Evolutionary conservation across 2,329 filamentous ascomycete genomes (phyloP).

Genomic region (Claviceps arundinis): DNA sequence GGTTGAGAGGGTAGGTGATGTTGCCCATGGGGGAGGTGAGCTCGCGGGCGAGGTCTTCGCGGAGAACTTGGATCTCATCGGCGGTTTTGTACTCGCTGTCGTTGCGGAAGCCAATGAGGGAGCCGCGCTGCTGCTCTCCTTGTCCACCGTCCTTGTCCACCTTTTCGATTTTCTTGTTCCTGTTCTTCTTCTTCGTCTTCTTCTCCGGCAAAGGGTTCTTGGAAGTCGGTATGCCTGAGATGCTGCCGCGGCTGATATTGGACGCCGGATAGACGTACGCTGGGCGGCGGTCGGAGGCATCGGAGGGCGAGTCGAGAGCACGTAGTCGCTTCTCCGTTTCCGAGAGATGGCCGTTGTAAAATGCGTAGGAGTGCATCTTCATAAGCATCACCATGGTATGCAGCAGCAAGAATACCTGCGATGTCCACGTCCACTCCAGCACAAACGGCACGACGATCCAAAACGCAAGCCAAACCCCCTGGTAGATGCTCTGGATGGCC

Average conservation of each 20-base stretch:
- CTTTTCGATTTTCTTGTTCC: no score
- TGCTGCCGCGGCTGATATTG: slow-evolving; percentile 33
- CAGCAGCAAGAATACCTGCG: slow-evolving; percentile 86
- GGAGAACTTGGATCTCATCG: slow-evolving; percentile 52
- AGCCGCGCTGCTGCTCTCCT: neutral
- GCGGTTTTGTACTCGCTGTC: slow-evolving; percentile 11
- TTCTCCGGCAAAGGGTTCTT: slow-evolving; percentile 3
- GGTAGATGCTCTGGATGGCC: slow-evolving; percentile 69
- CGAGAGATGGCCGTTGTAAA: slow-evolving; percentile 92
- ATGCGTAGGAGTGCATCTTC: slow-evolving; percentile 98
- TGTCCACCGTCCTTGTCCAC: no score
- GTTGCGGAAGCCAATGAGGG: neutral
- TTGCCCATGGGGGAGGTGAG: slow-evolving; percentile 82
- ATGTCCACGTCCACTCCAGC: slow-evolving; percentile 89
- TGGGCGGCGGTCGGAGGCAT: slow-evolving; percentile 44
- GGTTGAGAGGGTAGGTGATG: slow-evolving; percentile 79
- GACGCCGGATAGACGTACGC: slow-evolving; percentile 64
- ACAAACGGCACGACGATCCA: slow-evolving; percentile 81
- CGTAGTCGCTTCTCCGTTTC: slow-evolving; percentile 72
- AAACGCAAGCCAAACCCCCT: slow-evolving; percentile 62
- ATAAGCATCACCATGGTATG: slow-evolving; percentile 87
- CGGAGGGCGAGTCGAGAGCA: slow-evolving; percentile 63
- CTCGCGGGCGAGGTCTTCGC: slow-evolving; percentile 80
- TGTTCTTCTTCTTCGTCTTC: neutral
- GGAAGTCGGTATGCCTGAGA: slow-evolving; percentile 19